phyloP scores from a whole-genome alignment of 148 eudicot species.

The Fallopia convolvulus region DNA sequence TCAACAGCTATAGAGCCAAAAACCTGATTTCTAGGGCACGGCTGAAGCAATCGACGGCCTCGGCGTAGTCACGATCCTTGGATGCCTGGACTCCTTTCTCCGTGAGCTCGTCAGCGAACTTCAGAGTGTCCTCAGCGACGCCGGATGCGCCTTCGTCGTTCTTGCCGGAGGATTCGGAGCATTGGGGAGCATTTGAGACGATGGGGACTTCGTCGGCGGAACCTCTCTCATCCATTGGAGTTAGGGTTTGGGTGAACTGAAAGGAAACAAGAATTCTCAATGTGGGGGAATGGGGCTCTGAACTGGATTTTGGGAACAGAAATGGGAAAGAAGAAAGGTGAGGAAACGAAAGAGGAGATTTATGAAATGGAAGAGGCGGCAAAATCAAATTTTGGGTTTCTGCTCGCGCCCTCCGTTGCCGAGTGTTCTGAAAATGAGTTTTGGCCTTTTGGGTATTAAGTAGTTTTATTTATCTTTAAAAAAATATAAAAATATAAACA shows the following conservation, averaged over 20 bases:
- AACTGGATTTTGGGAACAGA: not conserved
- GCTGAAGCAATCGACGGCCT: conserved; percentile 79
- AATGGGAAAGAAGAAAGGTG: not conserved
- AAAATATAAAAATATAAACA: too few species aligned
- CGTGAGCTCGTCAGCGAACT: conserved; percentile 56
- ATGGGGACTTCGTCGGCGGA: conserved; percentile 40
- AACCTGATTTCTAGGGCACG: conserved; percentile 97
- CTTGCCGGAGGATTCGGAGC: conserved; percentile 42
- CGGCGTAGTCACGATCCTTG: conserved; percentile 51
- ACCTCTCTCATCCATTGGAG: conserved; percentile 13
- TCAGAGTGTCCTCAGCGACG: conserved; percentile 38
- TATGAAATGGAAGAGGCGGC: not conserved
- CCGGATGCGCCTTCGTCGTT: conserved; percentile 28
- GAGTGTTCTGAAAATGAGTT: not conserved
- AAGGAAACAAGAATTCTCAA: not conserved
- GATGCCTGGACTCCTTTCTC: conserved; percentile 45
- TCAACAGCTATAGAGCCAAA: not conserved
- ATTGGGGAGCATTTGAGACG: conserved; percentile 25
- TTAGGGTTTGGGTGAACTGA: not conserved
- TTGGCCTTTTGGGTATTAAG: too few species aligned
- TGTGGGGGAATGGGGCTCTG: not conserved
- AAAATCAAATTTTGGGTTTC: not conserved
- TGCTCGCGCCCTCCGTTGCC: not conserved
- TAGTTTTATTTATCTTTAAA: too few species aligned
- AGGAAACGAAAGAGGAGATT: not conserved